Evolutionary conservation across 2,329 filamentous ascomycete genomes (phyloP), one percentile per base, ranked within the genome.

Genomic region (Microsporum ferrugineum): DNA sequence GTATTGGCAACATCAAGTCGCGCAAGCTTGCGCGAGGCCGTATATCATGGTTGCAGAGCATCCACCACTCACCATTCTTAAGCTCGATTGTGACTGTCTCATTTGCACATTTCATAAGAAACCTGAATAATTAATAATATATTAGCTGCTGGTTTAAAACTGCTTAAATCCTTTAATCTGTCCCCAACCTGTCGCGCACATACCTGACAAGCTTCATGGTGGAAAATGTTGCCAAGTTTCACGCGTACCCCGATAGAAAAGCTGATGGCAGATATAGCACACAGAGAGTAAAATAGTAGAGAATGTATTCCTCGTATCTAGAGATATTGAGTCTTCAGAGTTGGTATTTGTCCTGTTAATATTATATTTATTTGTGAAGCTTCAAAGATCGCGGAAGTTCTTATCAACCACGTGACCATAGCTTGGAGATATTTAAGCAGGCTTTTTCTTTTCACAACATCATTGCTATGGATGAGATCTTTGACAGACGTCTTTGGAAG

Each of bases 91-190:
- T 97, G 71, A 97, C 94, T 71, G 94, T 96, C 80, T 99, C 94
- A 77, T 96, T 97, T 77, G 89, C 86, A 77, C 92, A 97, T 82
- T 99, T 99, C 92, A 97, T 97, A 69, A 99, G 82, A 77, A 99
- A 99, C 75, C 94, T 97, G 76, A 64, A 63, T 68, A 41, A 61
- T 29, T 29, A 7, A 41, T 60, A 27, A 8, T 34, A 29, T 17
- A n/a, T 31, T 31, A 53, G 45, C 7, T 23, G 5, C 8, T 14
- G 27, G 10, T 14, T 34, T n/a, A 7, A 29, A 34, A 12, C 12
- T 3, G 6, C 10, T 34, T 31, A 7, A 29, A n/a, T n/a, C 29
- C 27, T n/a, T 5, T 53, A 34, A 2, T 33, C 49, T 53, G 17
- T 12, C 7, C 23, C 47, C 23, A 23, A 3, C 27, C 23, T 14